These are phyloP conservation scores for Microbotryomycetes sp. DNA, from an alignment of 1,284 basidiomycete species.

Conservation along the genomic window DNA sequence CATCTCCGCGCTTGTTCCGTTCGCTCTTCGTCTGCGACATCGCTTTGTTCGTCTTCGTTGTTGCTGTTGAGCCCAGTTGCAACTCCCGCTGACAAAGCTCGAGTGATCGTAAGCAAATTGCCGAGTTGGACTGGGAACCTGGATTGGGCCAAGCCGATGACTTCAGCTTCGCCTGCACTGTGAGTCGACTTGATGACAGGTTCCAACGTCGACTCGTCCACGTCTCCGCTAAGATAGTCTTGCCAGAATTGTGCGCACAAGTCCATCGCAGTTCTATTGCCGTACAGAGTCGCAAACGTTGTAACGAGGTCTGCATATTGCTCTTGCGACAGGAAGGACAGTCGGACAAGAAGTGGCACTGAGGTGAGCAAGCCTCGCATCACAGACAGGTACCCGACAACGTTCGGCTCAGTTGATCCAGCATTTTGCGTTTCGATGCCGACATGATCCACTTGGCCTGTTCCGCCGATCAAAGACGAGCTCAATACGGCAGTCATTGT, in stretches of 20 bases:
- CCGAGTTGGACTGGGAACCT: conserved; percentile 72
- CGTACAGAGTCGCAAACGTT: conserved; percentile 73
- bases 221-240: conserved; percentile 57
- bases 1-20: conserved; percentile 48
- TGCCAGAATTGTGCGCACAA: conserved; percentile 67
- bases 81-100: conserved; percentile 58
- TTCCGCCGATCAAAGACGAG: conserved; percentile 39
- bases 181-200: conserved; percentile 4
- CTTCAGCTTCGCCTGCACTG: conserved; percentile 52
- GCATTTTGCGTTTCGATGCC: conserved; percentile 47
- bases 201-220: conserved; percentile 48
- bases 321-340: conserved; percentile 64
- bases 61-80: conserved; percentile 12
- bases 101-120: conserved; percentile 64
- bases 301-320: conserved; percentile 68
- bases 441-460: no score
- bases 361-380: conserved; percentile 63
- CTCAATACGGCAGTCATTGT: conserved; percentile 37
- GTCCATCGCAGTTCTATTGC: conserved; percentile 62
- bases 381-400: conserved; percentile 71
- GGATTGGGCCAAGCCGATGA: conserved; percentile 69
- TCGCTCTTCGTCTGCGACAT: conserved; percentile 45
- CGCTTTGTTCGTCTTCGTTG: conserved; percentile 16
- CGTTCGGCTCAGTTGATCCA: conserved; percentile 66
- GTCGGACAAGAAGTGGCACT: conserved; percentile 53